phyloP scores from a whole-genome alignment of 1,284 basidiomycete species.

The Flammula alnicola region DNA sequence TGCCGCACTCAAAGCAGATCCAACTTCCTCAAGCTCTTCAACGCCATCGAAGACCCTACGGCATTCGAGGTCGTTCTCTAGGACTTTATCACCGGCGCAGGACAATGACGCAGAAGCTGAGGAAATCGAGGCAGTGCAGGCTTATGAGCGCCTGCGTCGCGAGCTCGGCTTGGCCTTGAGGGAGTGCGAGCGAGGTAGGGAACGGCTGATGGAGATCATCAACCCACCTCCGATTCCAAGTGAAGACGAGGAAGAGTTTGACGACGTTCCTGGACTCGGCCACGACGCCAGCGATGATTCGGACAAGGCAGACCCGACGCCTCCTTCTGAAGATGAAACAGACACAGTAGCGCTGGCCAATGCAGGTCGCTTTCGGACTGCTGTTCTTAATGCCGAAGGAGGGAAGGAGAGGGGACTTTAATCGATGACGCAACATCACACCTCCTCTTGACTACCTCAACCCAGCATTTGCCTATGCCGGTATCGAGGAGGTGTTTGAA shows the following conservation, averaged over 20 bases:
- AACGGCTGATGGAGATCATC: slow-evolving; percentile 61
- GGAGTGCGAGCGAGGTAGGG: slow-evolving; percentile 79
- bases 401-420: slow-evolving; percentile 15
- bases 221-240: slow-evolving; percentile 47
- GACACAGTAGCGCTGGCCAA: slow-evolving; percentile 23
- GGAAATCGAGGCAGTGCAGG: slow-evolving; percentile 56
- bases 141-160: slow-evolving; percentile 73
- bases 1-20: slow-evolving; percentile 50
- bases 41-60: slow-evolving; percentile 26
- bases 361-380: slow-evolving; percentile 19
- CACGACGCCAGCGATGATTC: slow-evolving; percentile 60
- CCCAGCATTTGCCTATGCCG: slow-evolving; percentile 61
- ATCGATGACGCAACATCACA: slow-evolving; percentile 64
- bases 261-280: slow-evolving; percentile 54
- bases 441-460: slow-evolving; percentile 52
- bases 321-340: slow-evolving; percentile 37
- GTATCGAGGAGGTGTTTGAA: slow-evolving; percentile 79
- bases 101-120: slow-evolving; percentile 25
- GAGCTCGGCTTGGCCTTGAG: slow-evolving; percentile 75
- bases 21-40: slow-evolving; percentile 20
- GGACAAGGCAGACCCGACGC: slow-evolving; percentile 48
- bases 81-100: slow-evolving; percentile 2
- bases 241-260: slow-evolving; percentile 44
- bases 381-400: slow-evolving; percentile 30
- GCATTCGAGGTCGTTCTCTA: slow-evolving; percentile 19